A percentile compares a stretch with the other conserved stretches of the same genome.
These are phyloP conservation scores for Fusarium tjaetaba DNA, from an alignment of 2,329 filamentous ascomycete species.

Conservation along the genomic window DNA sequence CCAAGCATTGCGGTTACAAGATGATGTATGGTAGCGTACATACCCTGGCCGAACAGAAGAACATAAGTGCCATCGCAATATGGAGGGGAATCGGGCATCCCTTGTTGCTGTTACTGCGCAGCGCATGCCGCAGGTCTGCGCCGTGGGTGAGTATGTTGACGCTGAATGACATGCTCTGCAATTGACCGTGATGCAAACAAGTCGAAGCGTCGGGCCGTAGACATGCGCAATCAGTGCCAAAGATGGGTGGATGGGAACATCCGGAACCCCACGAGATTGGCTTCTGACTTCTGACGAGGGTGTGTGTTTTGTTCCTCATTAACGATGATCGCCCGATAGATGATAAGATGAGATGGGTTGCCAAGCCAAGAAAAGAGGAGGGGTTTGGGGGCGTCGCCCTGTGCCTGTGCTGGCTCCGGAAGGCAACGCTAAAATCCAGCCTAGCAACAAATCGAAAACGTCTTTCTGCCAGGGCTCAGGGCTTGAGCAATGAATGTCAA, in stretches of 20 bases:
- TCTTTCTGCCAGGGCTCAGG: slow-evolving; percentile 16
- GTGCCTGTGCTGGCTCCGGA: slow-evolving; percentile 15
- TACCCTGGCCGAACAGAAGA: slow-evolving; percentile 3
- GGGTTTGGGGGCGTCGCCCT: slow-evolving; percentile 21
- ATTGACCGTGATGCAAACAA: neutral
- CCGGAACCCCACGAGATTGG: slow-evolving; percentile 35
- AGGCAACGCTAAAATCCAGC: slow-evolving; percentile 23
- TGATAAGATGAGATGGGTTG: slow-evolving; percentile 25
- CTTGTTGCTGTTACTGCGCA: neutral
- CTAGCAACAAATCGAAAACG: slow-evolving; percentile 25
- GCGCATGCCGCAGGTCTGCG: neutral
- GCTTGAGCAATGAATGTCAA: slow-evolving; percentile 12
- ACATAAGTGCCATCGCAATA: neutral
- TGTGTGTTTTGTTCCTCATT: slow-evolving; percentile 26
- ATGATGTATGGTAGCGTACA: neutral
- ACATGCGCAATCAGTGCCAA: neutral
- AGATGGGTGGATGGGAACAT: slow-evolving; percentile 2
- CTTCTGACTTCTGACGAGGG: slow-evolving; percentile 40
- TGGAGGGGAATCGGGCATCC: neutral
- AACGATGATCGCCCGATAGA: slow-evolving; percentile 41
- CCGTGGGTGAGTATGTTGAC: neutral
- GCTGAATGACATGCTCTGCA: neutral
- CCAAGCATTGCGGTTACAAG: slow-evolving; percentile 1
- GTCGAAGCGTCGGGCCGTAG: neutral
- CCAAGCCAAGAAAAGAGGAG: slow-evolving; percentile 6